These are phyloP conservation scores for Mycena latifolia DNA, from an alignment of 768 basidiomycete species.

Conservation along the genomic window DNA sequence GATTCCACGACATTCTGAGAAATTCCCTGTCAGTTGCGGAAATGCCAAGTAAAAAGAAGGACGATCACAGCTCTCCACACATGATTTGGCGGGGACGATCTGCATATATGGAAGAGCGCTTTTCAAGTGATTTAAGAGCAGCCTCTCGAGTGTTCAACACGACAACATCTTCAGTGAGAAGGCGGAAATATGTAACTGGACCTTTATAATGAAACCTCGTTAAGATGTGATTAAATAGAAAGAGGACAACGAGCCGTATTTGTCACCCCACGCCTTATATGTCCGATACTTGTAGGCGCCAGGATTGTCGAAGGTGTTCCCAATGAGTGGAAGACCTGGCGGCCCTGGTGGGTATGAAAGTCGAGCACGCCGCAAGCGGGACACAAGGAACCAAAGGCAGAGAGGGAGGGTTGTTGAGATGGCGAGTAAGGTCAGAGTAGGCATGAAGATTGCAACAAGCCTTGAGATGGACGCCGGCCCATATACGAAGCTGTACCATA, in stretches of 20 bases:
- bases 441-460: too few relatives aligned
- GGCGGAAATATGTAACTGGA: conserved; percentile 6
- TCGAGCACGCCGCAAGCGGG: too few relatives aligned
- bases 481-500: too few relatives aligned
- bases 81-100: conserved; percentile 6
- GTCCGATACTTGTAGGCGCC: not conserved
- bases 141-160: conserved; percentile 11
- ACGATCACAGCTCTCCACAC: conserved; percentile 1
- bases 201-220: not conserved
- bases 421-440: too few relatives aligned
- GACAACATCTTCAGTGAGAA: conserved; percentile 7
- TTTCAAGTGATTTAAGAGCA: not conserved
- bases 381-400: too few relatives aligned
- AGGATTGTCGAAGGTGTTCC: not conserved
- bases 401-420: too few relatives aligned
- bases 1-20: not conserved
- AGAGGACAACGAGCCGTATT: too few relatives aligned
- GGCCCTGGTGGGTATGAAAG: not conserved
- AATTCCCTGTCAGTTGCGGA: not conserved
- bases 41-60: not conserved
- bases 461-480: too few relatives aligned
- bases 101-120: not conserved
- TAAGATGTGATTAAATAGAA: too few relatives aligned
- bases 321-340: not conserved
- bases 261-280: not conserved